Evolutionary conservation across 768 basidiomycete genomes (phyloP).

Genomic region (Tylopilus rubrobrunneus): DNA sequence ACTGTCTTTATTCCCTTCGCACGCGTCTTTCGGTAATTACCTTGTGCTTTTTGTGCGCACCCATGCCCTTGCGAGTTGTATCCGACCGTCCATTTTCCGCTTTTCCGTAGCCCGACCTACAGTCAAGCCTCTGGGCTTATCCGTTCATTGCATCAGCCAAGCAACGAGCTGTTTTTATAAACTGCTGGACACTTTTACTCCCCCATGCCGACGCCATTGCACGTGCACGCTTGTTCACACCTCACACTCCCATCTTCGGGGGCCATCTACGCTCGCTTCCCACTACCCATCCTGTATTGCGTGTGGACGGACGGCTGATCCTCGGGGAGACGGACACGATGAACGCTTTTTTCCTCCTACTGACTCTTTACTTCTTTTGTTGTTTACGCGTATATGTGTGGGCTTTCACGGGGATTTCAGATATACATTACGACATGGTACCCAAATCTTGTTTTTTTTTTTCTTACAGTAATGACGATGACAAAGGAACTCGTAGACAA

Average conservation of each 20-base stretch:
- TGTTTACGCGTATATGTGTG: no score
- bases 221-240: slow-evolving; percentile 3
- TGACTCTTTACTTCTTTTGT: no score
- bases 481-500: slow-evolving; percentile 16
- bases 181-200: slow-evolving; percentile 20
- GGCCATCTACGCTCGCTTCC: slow-evolving; percentile 21
- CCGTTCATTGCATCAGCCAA: slow-evolving; percentile 27
- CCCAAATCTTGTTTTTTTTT: slow-evolving; percentile 1
- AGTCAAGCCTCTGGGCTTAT: slow-evolving; percentile 14
- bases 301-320: slow-evolving; percentile 23
- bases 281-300: slow-evolving; percentile 11
- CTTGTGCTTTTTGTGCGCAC: slow-evolving; percentile 23
- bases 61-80: slow-evolving; percentile 13
- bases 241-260: slow-evolving; percentile 1
- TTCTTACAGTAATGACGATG: no score
- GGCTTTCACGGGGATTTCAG: no score
- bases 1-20: slow-evolving; percentile 23
- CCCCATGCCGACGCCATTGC: slow-evolving; percentile 15
- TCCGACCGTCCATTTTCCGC: slow-evolving; percentile 14
- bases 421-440: slow-evolving; percentile 30
- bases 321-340: slow-evolving; percentile 23
- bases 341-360: slow-evolving; percentile 16
- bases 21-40: slow-evolving; percentile 28
- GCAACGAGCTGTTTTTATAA: slow-evolving; percentile 17
- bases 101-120: slow-evolving; percentile 16